Conservation (phyloP, 2,329 filamentous ascomycete genomes). For the Diaporthe destruens region DNA sequence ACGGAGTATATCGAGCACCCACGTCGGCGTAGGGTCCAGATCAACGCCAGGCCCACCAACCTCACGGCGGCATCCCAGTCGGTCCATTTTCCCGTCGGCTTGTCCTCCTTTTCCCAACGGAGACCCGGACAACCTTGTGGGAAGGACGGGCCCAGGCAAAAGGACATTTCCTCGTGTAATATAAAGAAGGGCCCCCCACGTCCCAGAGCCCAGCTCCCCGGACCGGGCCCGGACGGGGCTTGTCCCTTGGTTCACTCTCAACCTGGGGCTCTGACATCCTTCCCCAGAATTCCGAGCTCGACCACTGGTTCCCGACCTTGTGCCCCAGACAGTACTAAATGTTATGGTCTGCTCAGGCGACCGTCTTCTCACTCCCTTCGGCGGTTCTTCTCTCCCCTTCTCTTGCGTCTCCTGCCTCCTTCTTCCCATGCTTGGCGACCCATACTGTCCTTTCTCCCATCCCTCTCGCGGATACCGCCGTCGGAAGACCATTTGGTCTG, state of each 20-base stretch:
- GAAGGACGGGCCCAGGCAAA: constrained; percentile 4
- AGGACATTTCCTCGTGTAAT: constrained; percentile 18
- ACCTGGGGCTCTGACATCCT: constrained; percentile 19
- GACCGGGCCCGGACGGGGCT: constrained; percentile 24
- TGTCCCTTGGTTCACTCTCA: constrained; percentile 14
- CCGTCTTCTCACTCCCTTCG: neutral
- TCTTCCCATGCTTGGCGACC: neutral
- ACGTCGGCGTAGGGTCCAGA: neutral
- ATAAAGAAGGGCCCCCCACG: neutral
- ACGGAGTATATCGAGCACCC: neutral
- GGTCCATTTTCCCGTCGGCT: neutral
- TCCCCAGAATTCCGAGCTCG: constrained; percentile 21
- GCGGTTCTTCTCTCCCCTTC: neutral
- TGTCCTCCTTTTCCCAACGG: neutral
- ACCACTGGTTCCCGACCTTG: constrained; percentile 25
- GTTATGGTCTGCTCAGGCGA: constrained; percentile 1
- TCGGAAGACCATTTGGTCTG: neutral
- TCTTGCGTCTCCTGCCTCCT: neutral
- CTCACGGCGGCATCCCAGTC: neutral
- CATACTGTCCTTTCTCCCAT: neutral
- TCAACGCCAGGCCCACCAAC: neutral
- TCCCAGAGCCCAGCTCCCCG: constrained; percentile 18
- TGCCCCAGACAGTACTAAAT: constrained; percentile 8
- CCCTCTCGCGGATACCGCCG: neutral
- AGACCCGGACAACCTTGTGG: neutral